Base-by-base conservation (phyloP, 1,284 basidiomycete species). In the Trametes hirsuta region DNA sequence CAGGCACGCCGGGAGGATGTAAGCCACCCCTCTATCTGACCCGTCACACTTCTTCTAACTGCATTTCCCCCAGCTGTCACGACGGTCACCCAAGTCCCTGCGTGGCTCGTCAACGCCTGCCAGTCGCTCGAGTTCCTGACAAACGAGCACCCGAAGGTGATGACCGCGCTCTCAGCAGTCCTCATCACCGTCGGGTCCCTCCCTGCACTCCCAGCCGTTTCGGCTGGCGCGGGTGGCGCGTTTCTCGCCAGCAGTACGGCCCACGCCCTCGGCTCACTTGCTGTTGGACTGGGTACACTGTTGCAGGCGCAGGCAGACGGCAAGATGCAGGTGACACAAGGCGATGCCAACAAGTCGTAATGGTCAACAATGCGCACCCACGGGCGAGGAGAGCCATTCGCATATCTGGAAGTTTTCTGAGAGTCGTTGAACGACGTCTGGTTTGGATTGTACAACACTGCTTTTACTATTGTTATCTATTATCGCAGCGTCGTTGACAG, bases 171-270 rank as follows among this genome's bases (percentile, higher is more conserved):
- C 53, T 87, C 87, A 59, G 89, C 89, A 6, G 83, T 91, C 58
- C 81, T 91, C 63, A 88, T 91, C 70, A 90, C 88, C 6, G 86
- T 86, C 45, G 89, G 90, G 41, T 84, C 86, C 37, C 79, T 91
- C 42, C 89, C 89, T 0, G 74, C 87, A 0, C 82, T 91, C 39
- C 89, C 89, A 22, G 87, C 80, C 2, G 81, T 91, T 66, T 79
- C 77, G 48, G 84, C 83, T 0, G 85, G 84, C 12, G 86, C 84
- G 6, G 88, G 88, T 22, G 88, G 88, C 21, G 85, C 87, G 0
- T 76, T 89, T 61, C 78, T 91, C 36, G 89, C 89, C 6, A 83
- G 86, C 12, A 81, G 84, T 14, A 85, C 90, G 5, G 87, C 83
- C 14, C 89, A 91, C 65, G 88, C 90, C 0, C 84, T 88, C 21